Conservation (phyloP, 78 protist genomes). For the Pigoraptor vietnamica region DNA sequence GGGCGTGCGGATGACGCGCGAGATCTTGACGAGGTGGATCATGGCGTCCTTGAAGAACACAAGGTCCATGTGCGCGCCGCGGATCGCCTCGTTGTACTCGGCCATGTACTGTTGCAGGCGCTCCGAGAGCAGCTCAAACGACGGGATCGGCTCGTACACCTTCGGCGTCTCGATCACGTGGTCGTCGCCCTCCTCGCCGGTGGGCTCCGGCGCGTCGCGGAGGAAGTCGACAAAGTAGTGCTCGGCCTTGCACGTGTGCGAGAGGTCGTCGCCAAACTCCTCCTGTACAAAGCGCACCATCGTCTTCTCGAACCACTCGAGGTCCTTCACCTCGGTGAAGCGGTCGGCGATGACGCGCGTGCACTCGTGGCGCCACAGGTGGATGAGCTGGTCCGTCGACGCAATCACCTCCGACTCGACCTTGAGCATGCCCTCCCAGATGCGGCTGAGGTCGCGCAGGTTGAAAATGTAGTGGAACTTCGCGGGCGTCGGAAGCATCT, state of each 20-base stretch:
- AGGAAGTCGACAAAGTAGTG: slow-evolving; percentile 65
- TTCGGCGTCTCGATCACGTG: slow-evolving; percentile 19
- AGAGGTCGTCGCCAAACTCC: slow-evolving; percentile 4
- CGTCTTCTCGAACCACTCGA: slow-evolving; percentile 55
- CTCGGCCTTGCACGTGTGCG: background rate
- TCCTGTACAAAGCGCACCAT: slow-evolving; percentile 28
- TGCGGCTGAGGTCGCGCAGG: slow-evolving; percentile 67
- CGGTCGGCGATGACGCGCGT: slow-evolving; percentile 23
- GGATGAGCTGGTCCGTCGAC: background rate
- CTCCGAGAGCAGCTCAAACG: slow-evolving; percentile 6
- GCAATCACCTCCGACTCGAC: slow-evolving; percentile 6
- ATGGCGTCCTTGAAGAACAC: slow-evolving; percentile 78
- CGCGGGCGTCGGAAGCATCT: slow-evolving; percentile 50
- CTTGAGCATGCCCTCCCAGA: slow-evolving; percentile 62
- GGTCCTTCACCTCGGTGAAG: slow-evolving; percentile 21
- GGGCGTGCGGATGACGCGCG: slow-evolving; percentile 71
- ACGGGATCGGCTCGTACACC: slow-evolving; percentile 42
- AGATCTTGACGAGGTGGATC: slow-evolving; percentile 74
- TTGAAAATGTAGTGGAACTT: slow-evolving; percentile 82
- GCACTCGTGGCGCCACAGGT: slow-evolving; percentile 44
- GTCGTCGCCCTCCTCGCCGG: slow-evolving; percentile 33
- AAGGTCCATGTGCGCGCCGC: slow-evolving; percentile 46
- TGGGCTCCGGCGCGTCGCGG: slow-evolving; percentile 55
- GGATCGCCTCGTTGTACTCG: slow-evolving; percentile 60
- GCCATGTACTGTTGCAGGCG: slow-evolving; percentile 11